Conservation (phyloP, 2,329 filamentous ascomycete genomes). For the Colletotrichum sp. region DNA sequence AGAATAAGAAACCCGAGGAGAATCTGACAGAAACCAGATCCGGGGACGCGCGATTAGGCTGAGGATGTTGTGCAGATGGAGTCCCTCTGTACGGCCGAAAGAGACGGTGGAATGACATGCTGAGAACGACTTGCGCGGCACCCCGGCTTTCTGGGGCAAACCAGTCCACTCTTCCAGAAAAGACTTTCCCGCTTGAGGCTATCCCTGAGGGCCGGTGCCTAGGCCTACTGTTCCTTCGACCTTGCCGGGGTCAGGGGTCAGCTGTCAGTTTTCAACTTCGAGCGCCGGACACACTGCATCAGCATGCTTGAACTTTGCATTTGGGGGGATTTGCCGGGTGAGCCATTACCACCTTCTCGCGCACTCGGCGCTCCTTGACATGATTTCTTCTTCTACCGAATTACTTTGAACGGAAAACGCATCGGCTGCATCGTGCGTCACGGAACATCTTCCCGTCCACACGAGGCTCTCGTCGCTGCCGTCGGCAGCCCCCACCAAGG, state of each 20-base stretch:
- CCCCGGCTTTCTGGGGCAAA: neutral
- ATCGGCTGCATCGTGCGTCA: neutral
- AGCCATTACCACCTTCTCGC: neutral
- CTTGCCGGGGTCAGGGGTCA: neutral
- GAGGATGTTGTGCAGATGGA: slow-evolving; percentile 18
- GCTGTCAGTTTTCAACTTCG: slow-evolving; percentile 14
- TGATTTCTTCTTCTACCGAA: neutral
- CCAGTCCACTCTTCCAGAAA: neutral
- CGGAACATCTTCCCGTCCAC: neutral
- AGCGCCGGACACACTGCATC: neutral
- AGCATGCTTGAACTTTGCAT: neutral
- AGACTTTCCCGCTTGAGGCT: neutral
- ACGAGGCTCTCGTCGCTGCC: neutral
- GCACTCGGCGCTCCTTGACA: neutral
- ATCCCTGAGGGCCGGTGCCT: neutral
- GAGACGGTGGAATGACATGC: neutral
- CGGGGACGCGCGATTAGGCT: neutral
- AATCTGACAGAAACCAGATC: neutral
- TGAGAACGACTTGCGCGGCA: neutral
- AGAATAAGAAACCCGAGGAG: neutral
- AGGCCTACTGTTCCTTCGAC: neutral
- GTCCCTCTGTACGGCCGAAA: neutral
- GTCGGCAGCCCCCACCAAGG: neutral
- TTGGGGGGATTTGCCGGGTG: neutral
- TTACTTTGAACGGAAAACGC: neutral